These are phyloP conservation scores for Tagetes erecta DNA, from an alignment of 129 eudicot species.

Conservation along the genomic window DNA sequence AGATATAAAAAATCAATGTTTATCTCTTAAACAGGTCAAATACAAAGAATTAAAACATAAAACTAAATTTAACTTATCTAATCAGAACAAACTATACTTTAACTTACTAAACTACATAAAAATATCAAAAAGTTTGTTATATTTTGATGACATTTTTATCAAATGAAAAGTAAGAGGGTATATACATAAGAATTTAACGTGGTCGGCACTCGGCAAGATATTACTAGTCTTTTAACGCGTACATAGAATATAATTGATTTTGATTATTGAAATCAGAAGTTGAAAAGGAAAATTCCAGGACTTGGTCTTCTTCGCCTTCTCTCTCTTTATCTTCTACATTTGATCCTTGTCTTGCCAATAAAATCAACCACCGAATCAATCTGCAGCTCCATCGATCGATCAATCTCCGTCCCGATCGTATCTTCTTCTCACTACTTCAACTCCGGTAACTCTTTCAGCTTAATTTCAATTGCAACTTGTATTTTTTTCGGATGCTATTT, in stretches of 20 bases:
- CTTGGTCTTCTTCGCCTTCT: slow-evolving; percentile 31
- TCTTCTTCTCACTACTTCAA: not conserved
- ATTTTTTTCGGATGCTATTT: slow-evolving; percentile 7
- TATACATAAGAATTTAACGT: no score
- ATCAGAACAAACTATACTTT: no score
- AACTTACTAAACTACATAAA: no score
- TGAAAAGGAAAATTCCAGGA: slow-evolving; percentile 31
- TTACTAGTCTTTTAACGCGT: slow-evolving; percentile 1
- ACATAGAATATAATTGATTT: not conserved
- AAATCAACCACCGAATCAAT: slow-evolving; percentile 29
- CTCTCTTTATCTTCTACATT: slow-evolving; percentile 7
- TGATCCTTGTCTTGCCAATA: slow-evolving; percentile 22
- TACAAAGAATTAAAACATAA: no score
- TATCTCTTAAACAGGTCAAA: no score
- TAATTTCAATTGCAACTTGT: not conserved
- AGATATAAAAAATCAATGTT: no score
- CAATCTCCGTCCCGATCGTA: not conserved
- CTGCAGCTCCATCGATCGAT: slow-evolving; percentile 16
- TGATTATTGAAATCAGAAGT: not conserved
- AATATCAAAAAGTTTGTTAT: no score
- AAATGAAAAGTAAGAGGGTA: no score
- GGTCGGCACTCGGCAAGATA: not conserved
- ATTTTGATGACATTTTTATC: no score
- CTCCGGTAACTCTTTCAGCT: slow-evolving; percentile 16
- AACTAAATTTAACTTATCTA: no score